Evolutionary conservation across 495 filamentous ascomycete species (phyloP).

Genomic region (Hyaloscypha hepaticicola): DNA sequence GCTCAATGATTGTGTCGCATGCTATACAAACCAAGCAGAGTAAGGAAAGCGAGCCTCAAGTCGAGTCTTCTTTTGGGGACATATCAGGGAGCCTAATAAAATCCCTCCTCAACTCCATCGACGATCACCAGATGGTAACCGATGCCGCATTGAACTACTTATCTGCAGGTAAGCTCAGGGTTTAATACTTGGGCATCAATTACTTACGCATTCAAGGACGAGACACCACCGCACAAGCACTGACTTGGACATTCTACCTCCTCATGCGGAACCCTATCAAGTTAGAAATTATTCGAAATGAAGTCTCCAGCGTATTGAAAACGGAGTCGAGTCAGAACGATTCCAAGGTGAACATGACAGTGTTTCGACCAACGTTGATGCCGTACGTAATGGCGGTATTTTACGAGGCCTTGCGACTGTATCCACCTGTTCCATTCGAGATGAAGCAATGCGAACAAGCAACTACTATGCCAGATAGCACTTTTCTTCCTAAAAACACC

Average conservation of each 20-base stretch:
- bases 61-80: slow-evolving; percentile 36
- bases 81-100: slow-evolving; percentile 56
- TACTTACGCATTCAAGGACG: slow-evolving; percentile 39
- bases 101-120: slow-evolving; percentile 53
- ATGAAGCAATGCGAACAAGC: slow-evolving; percentile 53
- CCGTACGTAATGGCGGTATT: slow-evolving; percentile 58
- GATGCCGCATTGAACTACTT: slow-evolving; percentile 62
- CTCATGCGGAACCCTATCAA: slow-evolving; percentile 48
- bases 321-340: slow-evolving; percentile 5
- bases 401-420: slow-evolving; percentile 55
- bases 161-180: slow-evolving; percentile 41
- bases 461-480: slow-evolving; percentile 57
- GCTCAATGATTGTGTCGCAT: slow-evolving; percentile 48
- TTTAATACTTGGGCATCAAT: not conserved
- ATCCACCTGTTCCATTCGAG: slow-evolving; percentile 61
- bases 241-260: slow-evolving; percentile 60
- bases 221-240: slow-evolving; percentile 60
- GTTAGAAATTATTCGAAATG: slow-evolving; percentile 41
- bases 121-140: slow-evolving; percentile 47
- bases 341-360: slow-evolving; percentile 33
- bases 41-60: slow-evolving; percentile 10
- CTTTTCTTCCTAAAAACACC: slow-evolving; percentile 48
- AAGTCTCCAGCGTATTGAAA: slow-evolving; percentile 31
- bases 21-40: slow-evolving; percentile 39
- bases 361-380: slow-evolving; percentile 42